Evolutionary conservation across 805 yeast genomes (phyloP), one percentile per base, ranked within the genome.

Genomic region (Ogataea parapolymorpha): DNA sequence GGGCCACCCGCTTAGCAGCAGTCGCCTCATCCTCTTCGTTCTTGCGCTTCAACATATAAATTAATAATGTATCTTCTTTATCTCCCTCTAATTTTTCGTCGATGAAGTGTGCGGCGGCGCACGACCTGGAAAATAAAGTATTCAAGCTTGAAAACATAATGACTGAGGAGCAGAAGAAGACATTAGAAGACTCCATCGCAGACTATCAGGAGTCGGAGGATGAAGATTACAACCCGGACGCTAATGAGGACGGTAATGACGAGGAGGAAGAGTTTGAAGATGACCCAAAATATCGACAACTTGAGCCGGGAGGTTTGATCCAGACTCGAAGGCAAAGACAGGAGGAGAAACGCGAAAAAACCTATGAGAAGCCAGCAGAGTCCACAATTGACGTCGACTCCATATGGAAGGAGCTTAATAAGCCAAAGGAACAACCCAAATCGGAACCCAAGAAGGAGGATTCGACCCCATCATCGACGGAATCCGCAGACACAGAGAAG

Each of bases 261-360:
- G 62, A 53, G 7, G 61, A 50, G 8, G 70, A 59, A 4, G 65
- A 59, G 2, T 69, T 55, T 6, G 63, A 56, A 2, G 55, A 35
- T 22, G 56, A 47, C 7, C 44, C 55, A n/a, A 50, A 68, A 35
- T 83, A 83, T 56, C 66, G 83, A 5, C 85, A 78, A 46, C 75
- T 77, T 55, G 53, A 70, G 33, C 55, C 67, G 11, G 84, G 82
- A n/a, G 83, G 88, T 0, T 70, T 82, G 39, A 74, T 86, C 26
- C 77, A 78, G 53, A 86, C 95, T 0, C 69, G 95, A 49, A 71
- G 76, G 16, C 91, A 81, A 48, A 61, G 84, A 34, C 63, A 62
- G 22, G 45, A 65, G 16, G 85, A 57, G 39, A 35, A 37, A 39
- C 54, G 42, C 44, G 50, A 44, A 33, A 35, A 43, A 27, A 46